Evolutionary conservation across 345 rosid species (phyloP), one percentile per base, ranked within the genome.

Genomic region (Arabis hirsuta): DNA sequence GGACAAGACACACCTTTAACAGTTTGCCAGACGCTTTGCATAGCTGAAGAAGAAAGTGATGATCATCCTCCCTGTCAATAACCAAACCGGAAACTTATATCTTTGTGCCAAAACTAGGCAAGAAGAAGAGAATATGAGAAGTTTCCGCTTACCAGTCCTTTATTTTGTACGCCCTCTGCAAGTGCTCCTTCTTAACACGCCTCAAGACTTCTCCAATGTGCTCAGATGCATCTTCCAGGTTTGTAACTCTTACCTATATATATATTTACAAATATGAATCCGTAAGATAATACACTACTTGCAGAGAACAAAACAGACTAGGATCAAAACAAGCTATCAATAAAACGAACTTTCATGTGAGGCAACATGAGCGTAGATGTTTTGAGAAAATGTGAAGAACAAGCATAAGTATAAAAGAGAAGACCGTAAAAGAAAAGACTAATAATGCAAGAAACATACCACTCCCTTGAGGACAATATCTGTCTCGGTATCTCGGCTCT

Each of bases 381-480:
- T 22, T 22, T 22, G 24, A 22, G 24, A 1, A 22, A 22, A 22
- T 22, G 24, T 22, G 24, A 22, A 22, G 1, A 22, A 22, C 24
- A 22, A 22, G 24, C 24, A 22, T 22, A 22, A 22, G 24, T 22
- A 22, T 22, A 22, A 22, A 22, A 22, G 2, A 22, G 24, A 22
- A 22, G 2, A 1, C 2, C 24, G 24, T 22, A 22, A 22, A 29
- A 29, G 31, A 56, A 12, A 45, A 56, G 38, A 56, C 3, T 55
- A 11, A 12, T 19, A 61, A 34, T 29, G 67, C 16, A 27, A 50
- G 66, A 72, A 63, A 73, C 90, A 12, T 89, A 90, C 99, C 88
- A 91, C 99, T 43, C 97, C 97, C 83, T 95, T 95, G 56, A 95
- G 86, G 55, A 95, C 95, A 6, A 95, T 84, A 77, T 95, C 99